These are phyloP conservation scores for Pestalotiopsis sp. DNA, from an alignment of 2,329 filamentous ascomycete genomes.

Conservation along the genomic window DNA sequence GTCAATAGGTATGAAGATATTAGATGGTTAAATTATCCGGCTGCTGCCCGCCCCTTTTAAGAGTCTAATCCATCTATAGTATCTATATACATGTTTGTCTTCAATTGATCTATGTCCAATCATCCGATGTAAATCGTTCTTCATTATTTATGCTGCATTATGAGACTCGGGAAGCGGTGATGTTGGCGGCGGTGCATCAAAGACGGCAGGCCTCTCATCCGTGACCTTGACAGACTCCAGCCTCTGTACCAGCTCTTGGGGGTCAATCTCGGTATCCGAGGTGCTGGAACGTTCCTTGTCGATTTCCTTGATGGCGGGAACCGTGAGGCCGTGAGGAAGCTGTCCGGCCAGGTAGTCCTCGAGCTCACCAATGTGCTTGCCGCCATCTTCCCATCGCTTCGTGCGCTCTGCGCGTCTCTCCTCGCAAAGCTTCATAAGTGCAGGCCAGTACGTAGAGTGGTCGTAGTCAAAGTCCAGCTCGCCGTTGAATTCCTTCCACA, in stretches of 20 bases:
- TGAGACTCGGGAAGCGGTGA: background rate
- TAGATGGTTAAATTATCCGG: background rate
- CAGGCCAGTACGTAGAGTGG: constrained; percentile 86
- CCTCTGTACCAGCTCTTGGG: constrained; percentile 1
- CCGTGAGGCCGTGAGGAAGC: constrained; percentile 20
- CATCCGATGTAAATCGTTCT: background rate
- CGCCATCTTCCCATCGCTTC: constrained; percentile 76
- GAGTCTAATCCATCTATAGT: background rate
- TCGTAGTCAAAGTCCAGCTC: constrained; percentile 89
- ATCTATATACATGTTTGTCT: background rate
- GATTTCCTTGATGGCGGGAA: constrained; percentile 11
- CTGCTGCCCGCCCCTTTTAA: background rate
- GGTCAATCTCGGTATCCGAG: background rate
- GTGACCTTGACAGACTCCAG: constrained; percentile 1
- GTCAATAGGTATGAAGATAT: background rate
- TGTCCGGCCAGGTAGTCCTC: constrained; percentile 82
- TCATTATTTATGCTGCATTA: background rate
- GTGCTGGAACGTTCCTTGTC: constrained; percentile 7
- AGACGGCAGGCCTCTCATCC: constrained; percentile 6
- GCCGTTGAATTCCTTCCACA: constrained; percentile 75
- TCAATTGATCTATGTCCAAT: background rate
- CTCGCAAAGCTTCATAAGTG: constrained; percentile 70
- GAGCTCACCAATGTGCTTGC: constrained; percentile 80
- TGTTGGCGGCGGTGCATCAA: background rate
- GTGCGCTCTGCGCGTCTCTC: constrained; percentile 62